Conservation (phyloP, 2,329 filamentous ascomycete genomes). For the Diaporthe vaccinii region DNA sequence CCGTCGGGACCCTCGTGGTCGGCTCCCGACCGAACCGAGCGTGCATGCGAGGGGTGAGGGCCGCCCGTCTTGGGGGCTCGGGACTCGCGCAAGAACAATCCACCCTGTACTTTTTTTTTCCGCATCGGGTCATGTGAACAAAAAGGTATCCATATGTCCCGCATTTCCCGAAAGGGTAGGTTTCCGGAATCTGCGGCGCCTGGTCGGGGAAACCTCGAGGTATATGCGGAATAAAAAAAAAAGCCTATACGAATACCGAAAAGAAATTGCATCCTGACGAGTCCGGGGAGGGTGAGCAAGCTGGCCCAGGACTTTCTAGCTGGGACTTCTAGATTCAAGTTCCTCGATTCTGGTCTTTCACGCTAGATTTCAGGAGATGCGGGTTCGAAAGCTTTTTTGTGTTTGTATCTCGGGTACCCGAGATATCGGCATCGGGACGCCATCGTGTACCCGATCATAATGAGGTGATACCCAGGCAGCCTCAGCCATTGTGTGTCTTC, state of each 20-base stretch:
- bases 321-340: no score
- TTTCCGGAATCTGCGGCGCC: not conserved
- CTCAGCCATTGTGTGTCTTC: not conserved
- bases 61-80: not conserved
- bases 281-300: not conserved
- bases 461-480: not conserved
- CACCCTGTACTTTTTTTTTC: not conserved
- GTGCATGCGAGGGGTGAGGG: not conserved
- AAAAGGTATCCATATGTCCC: not conserved
- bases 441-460: not conserved
- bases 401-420: not conserved
- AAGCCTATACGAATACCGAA: not conserved
- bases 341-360: not conserved
- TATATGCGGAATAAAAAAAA: not conserved
- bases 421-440: not conserved
- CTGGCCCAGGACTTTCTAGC: not conserved
- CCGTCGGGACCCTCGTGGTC: not conserved
- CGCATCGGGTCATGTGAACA: not conserved
- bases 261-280: not conserved
- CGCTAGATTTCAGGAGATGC: not conserved
- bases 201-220: conserved; percentile 21
- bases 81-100: not conserved
- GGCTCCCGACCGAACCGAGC: conserved; percentile 21
- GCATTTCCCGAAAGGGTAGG: not conserved
- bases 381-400: not conserved